phyloP scores from a whole-genome alignment of 176 grass and related monocot species.

The Canna indica region DNA sequence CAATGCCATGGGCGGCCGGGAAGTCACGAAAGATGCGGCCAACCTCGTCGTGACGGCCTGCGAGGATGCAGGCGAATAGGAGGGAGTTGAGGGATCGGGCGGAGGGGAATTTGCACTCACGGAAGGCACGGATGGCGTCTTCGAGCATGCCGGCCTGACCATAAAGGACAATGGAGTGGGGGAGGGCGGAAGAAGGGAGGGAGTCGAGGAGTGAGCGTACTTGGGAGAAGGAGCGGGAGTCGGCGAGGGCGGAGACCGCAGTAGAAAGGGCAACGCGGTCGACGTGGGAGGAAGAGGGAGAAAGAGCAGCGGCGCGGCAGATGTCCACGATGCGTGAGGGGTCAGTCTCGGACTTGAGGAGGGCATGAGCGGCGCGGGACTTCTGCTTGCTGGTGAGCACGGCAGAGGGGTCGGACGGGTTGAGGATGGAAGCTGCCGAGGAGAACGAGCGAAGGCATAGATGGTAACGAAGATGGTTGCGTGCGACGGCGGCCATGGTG shows the following conservation, averaged over 20 bases:
- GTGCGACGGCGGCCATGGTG: constrained; percentile 37
- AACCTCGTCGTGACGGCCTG: constrained; percentile 45
- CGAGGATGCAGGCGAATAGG: constrained; percentile 59
- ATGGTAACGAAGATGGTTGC: constrained; percentile 32
- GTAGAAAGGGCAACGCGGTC: constrained; percentile 57
- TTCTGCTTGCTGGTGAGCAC: constrained; percentile 54
- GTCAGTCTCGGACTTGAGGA: constrained; percentile 49
- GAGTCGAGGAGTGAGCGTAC: constrained; percentile 39
- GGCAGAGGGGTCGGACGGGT: constrained; percentile 41
- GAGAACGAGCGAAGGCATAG: constrained; percentile 15
- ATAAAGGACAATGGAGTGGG: constrained; percentile 63
- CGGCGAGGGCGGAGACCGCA: constrained; percentile 44
- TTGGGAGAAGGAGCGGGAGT: constrained; percentile 15
- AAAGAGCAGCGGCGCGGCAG: constrained; percentile 63
- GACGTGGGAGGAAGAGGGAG: constrained; percentile 35
- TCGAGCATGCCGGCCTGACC: constrained; percentile 63
- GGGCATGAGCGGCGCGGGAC: constrained; percentile 58
- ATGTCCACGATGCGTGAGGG: constrained; percentile 71
- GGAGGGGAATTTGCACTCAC: constrained; percentile 29
- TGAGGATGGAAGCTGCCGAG: constrained; percentile 55
- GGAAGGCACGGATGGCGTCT: constrained; percentile 64
- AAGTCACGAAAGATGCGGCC: constrained; percentile 67
- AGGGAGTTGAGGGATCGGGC: constrained; percentile 68
- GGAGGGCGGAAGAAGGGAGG: constrained; percentile 13
- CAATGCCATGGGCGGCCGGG: constrained; percentile 37